Evolutionary conservation across 148 eudicot species (phyloP).

Genomic region (Dianthus caryophyllus): DNA sequence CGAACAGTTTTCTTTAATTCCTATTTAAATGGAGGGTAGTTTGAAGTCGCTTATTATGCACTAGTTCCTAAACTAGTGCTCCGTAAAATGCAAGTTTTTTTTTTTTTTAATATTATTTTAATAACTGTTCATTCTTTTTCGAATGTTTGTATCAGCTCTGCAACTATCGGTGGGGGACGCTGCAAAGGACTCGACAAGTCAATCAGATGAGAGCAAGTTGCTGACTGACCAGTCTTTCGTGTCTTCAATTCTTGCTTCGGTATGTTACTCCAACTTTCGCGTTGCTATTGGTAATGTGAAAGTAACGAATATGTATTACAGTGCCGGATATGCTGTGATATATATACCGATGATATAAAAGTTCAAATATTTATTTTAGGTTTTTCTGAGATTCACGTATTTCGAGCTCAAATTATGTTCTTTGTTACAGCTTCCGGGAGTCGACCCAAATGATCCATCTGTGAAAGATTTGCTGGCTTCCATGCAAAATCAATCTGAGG

Average conservation of each 20-base stretch:
- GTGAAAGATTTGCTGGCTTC: slow-evolving; percentile 83
- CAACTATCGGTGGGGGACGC: slow-evolving; percentile 77
- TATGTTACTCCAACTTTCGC: slow-evolving; percentile 30
- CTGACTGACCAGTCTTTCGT: slow-evolving; percentile 82
- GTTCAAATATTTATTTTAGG: background rate
- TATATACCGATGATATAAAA: background rate
- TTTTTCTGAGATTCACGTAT: background rate
- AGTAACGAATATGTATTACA: background rate
- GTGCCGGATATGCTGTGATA: background rate
- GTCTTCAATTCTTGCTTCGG: slow-evolving; percentile 77
- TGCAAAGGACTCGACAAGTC: slow-evolving; percentile 50
- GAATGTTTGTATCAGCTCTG: slow-evolving; percentile 48
- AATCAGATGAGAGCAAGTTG: slow-evolving; percentile 69
- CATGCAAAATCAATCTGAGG: slow-evolving; percentile 87
- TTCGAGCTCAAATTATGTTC: background rate
- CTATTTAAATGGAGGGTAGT: background rate
- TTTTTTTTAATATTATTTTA: background rate
- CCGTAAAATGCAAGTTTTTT: too few species aligned
- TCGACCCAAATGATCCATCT: slow-evolving; percentile 92
- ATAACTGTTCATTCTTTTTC: background rate
- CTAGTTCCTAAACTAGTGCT: too few species aligned
- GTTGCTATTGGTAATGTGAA: background rate
- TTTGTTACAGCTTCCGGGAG: slow-evolving; percentile 82
- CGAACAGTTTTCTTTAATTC: background rate
- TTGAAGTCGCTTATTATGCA: too few species aligned